phyloP scores from a whole-genome alignment of 2,329 filamentous ascomycete species.

The Microsporum audouinii region DNA sequence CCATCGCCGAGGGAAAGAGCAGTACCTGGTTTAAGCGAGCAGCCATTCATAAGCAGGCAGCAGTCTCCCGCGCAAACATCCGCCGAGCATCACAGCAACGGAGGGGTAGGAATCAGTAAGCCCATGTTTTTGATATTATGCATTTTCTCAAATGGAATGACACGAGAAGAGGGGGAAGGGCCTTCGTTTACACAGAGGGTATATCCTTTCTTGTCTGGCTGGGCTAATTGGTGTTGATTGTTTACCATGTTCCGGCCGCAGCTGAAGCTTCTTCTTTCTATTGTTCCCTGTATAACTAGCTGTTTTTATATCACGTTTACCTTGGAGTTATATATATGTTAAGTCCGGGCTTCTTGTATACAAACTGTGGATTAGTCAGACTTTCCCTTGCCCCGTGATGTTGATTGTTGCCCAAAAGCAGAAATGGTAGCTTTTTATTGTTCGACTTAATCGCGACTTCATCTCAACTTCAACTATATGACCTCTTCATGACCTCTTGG shows the following conservation, averaged over 20 bases:
- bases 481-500: neutral
- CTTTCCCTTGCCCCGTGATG: neutral
- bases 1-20: conserved; percentile 77
- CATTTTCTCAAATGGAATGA: neutral
- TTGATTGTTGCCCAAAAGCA: neutral
- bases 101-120: neutral
- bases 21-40: conserved; percentile 72
- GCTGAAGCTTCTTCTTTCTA: neutral
- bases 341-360: neutral
- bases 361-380: neutral
- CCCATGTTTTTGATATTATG: neutral
- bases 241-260: neutral
- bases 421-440: neutral
- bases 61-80: conserved; percentile 64
- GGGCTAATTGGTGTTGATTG: neutral
- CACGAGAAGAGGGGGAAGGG: neutral
- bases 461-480: neutral
- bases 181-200: no score
- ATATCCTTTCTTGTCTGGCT: neutral
- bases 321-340: neutral
- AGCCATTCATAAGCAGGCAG: conserved; percentile 67
- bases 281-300: neutral
- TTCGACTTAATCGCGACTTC: neutral
- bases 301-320: neutral
- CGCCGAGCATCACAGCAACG: neutral